These are phyloP conservation scores for Toxoplasma gondii DNA, from an alignment of 169 alveolate species.

Conservation along the genomic window DNA sequence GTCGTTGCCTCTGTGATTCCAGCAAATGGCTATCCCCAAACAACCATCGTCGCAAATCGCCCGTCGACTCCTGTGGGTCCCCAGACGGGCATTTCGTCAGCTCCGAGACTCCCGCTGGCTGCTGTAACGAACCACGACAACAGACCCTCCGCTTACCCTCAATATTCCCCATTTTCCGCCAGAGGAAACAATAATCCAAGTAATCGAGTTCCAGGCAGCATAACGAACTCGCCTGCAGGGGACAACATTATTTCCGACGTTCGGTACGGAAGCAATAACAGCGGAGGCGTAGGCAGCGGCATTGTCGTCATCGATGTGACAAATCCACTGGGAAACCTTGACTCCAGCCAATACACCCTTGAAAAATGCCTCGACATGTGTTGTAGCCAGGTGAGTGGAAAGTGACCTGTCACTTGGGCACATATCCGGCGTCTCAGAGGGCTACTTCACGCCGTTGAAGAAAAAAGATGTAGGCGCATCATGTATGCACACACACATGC, in stretches of 20 bases:
- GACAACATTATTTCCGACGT: background rate
- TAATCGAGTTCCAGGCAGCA: background rate
- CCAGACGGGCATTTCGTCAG: background rate
- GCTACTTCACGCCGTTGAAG: no score
- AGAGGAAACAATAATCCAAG: background rate
- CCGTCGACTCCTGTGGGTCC: background rate
- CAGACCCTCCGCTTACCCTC: background rate
- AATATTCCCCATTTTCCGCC: background rate
- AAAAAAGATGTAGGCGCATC: no score
- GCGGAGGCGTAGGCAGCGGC: background rate
- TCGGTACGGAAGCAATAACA: background rate
- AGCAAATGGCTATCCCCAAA: background rate
- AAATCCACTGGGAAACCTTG: background rate
- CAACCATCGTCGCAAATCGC: background rate
- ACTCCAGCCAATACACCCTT: background rate
- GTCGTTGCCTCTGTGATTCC: background rate
- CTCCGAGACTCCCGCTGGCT: constrained; percentile 5
- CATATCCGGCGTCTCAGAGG: no score
- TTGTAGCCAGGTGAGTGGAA: constrained; percentile 24
- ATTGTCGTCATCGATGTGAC: constrained; percentile 10
- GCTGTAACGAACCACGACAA: background rate
- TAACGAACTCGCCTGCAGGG: background rate
- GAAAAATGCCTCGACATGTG: constrained; percentile 24
- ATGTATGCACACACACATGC: no score
- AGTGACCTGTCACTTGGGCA: no score